phyloP scores from a whole-genome alignment of 2,329 filamentous ascomycete species.

The Cytospora piceae region DNA sequence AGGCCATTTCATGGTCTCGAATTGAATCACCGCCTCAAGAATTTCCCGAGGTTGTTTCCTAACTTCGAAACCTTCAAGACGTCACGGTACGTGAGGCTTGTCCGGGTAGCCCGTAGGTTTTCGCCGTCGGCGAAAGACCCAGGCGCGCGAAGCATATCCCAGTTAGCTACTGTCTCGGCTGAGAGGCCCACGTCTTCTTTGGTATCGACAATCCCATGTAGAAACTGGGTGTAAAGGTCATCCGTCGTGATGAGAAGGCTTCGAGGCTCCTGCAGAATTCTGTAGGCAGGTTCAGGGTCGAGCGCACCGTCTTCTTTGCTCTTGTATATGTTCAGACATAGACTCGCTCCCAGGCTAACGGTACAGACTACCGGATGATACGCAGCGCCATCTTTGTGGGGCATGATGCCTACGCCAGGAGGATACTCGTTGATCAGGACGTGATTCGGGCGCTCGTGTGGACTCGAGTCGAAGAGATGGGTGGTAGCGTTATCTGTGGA shows the following conservation, averaged over 20 bases:
- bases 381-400: slow-evolving; percentile 88
- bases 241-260: slow-evolving; percentile 76
- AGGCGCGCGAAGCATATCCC: slow-evolving; percentile 63
- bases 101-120: slow-evolving; percentile 62
- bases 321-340: slow-evolving; percentile 78
- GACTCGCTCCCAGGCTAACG: slow-evolving; percentile 76
- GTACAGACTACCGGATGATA: slow-evolving; percentile 91
- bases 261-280: slow-evolving; percentile 80
- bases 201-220: slow-evolving; percentile 75
- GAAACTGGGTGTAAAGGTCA: slow-evolving; percentile 68
- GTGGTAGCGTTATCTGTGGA: slow-evolving; percentile 33
- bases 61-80: slow-evolving; percentile 80
- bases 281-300: slow-evolving; percentile 53
- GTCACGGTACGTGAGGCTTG: slow-evolving; percentile 82
- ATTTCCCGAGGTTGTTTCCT: slow-evolving; percentile 66
- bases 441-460: slow-evolving; percentile 82
- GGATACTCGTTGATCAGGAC: slow-evolving; percentile 92
- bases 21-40: slow-evolving; percentile 46
- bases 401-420: slow-evolving; percentile 91
- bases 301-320: slow-evolving; percentile 65
- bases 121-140: slow-evolving; percentile 53
- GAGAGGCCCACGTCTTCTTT: slow-evolving; percentile 68
- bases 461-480: slow-evolving; percentile 62
- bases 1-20: slow-evolving; percentile 40
- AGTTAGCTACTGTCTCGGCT: slow-evolving; percentile 69